Evolutionary conservation across 352 stramenopile genomes (phyloP), one percentile per base, ranked within the genome.

Genomic region (Phytophthora aleatoria): DNA sequence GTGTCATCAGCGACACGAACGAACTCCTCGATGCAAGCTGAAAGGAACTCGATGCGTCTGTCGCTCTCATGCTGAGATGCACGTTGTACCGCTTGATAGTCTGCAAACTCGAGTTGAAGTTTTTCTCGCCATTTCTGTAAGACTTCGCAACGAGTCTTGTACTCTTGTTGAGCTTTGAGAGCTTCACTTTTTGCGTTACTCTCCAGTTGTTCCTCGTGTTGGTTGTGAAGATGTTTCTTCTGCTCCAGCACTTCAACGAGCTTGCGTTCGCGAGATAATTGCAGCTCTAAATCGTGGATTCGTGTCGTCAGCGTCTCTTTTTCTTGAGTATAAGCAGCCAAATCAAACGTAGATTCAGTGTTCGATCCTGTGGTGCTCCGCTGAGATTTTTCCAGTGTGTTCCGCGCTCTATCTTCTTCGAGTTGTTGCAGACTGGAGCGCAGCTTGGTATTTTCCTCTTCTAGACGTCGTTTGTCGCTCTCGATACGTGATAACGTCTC

Each of bases 31-130:
- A 88, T 67, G 43, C 79, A 88, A 33, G 64, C 44, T 5, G 65
- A 69, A 4, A 88, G 57, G 50, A 83, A 88, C 1, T 61, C 64
- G 12, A 88, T 76, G 12, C 79, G 74, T 48, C 59, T 73, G 28
- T 81, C 72, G 10, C 67, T 74, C 55, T 81, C 74, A 28, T 67
- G 52, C 39, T 62, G 65, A 27, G 58, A 55, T 15, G 73, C 61
- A 1, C 26, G 27, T 10, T 64, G 61, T 6, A 64, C 61, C 5
- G 24, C 27, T n/a, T 79, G 61, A 20, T 74, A 76, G 4, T 79
- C 72, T 13, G 20, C 28, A 24, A 89, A 74, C 33, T 86, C 79
- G 3, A 61, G 59, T 15, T 77, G 53, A 6, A 86, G 49, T 11
- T 64, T 67, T 9, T 16, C 45, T 26, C 41, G 39, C 67, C 62